Percentiles rank a stretch among this genome's conserved stretches.
Evolutionary conservation across 306 rosid genomes (phyloP).

Genomic region (Sicyos baderoa): DNA sequence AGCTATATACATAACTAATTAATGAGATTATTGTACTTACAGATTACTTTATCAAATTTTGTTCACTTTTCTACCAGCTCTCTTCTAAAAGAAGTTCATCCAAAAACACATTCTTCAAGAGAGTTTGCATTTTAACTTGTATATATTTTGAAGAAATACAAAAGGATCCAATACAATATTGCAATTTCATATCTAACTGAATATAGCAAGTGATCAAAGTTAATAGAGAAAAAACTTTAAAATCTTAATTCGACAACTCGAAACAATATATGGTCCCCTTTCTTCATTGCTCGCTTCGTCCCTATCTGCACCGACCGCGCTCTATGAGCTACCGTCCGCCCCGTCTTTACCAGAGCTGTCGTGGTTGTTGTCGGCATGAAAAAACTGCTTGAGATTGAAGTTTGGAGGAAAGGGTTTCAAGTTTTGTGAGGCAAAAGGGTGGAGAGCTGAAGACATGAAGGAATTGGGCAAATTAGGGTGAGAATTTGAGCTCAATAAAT

Average conservation of each 20-base stretch:
- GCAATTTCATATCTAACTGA: not conserved
- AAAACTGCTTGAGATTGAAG: constrained; percentile 31
- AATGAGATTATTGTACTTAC: not conserved
- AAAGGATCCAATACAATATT: too few relatives aligned
- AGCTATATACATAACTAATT: not conserved
- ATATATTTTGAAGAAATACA: too few relatives aligned
- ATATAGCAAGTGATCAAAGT: constrained; percentile 19
- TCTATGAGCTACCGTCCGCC: constrained; percentile 18
- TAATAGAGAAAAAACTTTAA: not conserved
- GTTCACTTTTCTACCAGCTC: not conserved
- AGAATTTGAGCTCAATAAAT: constrained; percentile 38
- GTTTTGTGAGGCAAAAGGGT: constrained; percentile 24
- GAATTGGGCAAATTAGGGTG: constrained; percentile 25
- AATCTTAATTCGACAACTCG: not conserved
- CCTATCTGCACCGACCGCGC: not conserved
- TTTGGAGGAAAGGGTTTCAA: constrained; percentile 31
- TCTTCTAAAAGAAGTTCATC: too few relatives aligned
- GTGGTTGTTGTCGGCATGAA: not conserved
- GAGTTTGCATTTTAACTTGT: too few relatives aligned
- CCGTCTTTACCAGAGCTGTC: constrained; percentile 7
- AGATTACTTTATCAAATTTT: not conserved
- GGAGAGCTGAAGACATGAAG: constrained; percentile 40
- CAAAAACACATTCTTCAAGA: not conserved
- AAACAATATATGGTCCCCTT: constrained; percentile 15
- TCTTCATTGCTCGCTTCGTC: not conserved